phyloP scores from a whole-genome alignment of 371 early-diverging fungal genomes.

The Choanephora cucurbitarum region DNA sequence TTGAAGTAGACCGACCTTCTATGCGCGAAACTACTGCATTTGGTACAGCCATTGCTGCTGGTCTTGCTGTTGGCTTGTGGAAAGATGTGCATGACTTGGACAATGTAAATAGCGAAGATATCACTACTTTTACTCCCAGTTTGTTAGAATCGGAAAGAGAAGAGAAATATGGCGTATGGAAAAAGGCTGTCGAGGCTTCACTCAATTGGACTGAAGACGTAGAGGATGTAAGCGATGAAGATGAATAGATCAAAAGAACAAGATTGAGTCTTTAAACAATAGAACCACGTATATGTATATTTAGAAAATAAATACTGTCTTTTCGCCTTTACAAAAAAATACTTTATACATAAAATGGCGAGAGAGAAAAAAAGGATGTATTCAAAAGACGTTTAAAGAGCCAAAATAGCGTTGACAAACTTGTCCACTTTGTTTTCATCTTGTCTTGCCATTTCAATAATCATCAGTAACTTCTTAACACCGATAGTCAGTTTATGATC shows the following conservation, averaged over 20 bases:
- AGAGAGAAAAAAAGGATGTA: too few species aligned
- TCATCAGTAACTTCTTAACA: slow-evolving; percentile 88
- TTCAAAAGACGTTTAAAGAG: slow-evolving; percentile 17
- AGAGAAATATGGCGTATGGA: slow-evolving; percentile 74
- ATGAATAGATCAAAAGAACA: slow-evolving; percentile 4
- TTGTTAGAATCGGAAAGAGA: slow-evolving; percentile 59
- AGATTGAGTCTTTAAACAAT: too few species aligned
- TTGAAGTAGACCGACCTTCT: slow-evolving; percentile 80
- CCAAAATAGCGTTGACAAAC: slow-evolving; percentile 58
- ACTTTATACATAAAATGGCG: too few species aligned
- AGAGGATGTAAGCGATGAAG: slow-evolving; percentile 12
- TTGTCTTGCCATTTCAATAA: slow-evolving; percentile 89
- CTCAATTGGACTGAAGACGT: slow-evolving; percentile 59
- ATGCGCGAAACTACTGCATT: slow-evolving; percentile 95
- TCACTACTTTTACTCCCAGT: slow-evolving; percentile 47
- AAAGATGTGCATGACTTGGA: slow-evolving; percentile 36
- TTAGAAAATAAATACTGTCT: background rate
- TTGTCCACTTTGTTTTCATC: slow-evolving; percentile 67
- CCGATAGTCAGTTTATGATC: slow-evolving; percentile 76
- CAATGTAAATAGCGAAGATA: slow-evolving; percentile 38
- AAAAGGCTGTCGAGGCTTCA: slow-evolving; percentile 79
- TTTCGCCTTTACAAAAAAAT: too few species aligned
- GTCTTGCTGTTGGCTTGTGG: slow-evolving; percentile 83
- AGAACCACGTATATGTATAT: too few species aligned
- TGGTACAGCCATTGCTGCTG: slow-evolving; percentile 96